These are phyloP conservation scores for Chiua virens DNA, from an alignment of 768 basidiomycete species.

Conservation along the genomic window DNA sequence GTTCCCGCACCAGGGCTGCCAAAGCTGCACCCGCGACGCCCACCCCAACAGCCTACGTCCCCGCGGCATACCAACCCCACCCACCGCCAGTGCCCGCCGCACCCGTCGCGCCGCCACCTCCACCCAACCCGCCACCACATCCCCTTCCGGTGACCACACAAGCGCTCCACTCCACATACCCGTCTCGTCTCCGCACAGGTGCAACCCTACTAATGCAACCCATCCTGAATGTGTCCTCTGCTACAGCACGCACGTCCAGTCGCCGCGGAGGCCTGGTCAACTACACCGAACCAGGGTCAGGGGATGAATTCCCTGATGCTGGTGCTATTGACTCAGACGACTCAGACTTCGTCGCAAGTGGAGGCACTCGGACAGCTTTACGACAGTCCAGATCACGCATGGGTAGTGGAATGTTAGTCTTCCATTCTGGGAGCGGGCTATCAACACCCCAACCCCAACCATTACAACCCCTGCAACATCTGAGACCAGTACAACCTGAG, in stretches of 20 bases:
- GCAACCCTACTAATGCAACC: slow-evolving; percentile 91
- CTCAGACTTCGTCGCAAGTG: slow-evolving; percentile 74
- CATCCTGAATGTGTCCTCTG: slow-evolving; percentile 47
- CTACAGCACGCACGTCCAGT: slow-evolving; percentile 46
- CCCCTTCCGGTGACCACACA: slow-evolving; percentile 65
- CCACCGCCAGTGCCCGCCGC: slow-evolving; percentile 29
- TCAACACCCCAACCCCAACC: slow-evolving; percentile 34
- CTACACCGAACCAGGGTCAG: slow-evolving; percentile 84
- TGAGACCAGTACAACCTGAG: slow-evolving; percentile 31
- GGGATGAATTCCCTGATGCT: slow-evolving; percentile 78
- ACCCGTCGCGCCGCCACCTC: slow-evolving; percentile 29
- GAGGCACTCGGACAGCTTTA: slow-evolving; percentile 58
- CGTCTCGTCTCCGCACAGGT: slow-evolving; percentile 89
- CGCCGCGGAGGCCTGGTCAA: slow-evolving; percentile 75
- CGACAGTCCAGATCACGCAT: slow-evolving; percentile 45
- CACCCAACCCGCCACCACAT: slow-evolving; percentile 52
- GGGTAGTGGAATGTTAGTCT: slow-evolving; percentile 52
- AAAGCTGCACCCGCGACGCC: slow-evolving; percentile 42
- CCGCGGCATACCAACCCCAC: slow-evolving; percentile 39
- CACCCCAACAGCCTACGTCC: slow-evolving; percentile 34
- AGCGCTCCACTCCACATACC: slow-evolving; percentile 78
- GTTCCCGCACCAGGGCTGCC: slow-evolving; percentile 37
- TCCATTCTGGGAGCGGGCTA: slow-evolving; percentile 50
- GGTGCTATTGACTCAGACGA: slow-evolving; percentile 84
- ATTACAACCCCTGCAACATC: slow-evolving; percentile 14